Conservation (phyloP, 2,329 filamentous ascomycete genomes). For the Phialophora verrucosa region DNA sequence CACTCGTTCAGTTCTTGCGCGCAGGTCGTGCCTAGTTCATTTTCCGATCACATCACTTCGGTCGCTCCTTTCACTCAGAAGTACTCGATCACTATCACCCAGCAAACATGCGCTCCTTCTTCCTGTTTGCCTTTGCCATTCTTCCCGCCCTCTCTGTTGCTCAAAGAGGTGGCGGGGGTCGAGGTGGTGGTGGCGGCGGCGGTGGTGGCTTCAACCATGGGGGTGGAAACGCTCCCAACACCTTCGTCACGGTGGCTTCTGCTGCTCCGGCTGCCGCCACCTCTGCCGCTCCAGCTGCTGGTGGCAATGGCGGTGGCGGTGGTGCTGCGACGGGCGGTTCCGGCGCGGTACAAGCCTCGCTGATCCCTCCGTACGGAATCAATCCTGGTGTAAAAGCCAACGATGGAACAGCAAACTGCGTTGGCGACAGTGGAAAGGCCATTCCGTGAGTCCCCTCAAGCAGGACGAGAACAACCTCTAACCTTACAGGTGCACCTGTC, state of each 20-base stretch:
- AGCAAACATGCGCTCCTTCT: conserved; percentile 17
- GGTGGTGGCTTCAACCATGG: conserved; percentile 17
- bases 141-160: conserved; percentile 22
- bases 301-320: conserved; percentile 1
- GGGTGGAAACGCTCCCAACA: conserved; percentile 24
- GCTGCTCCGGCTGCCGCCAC: conserved; percentile 15
- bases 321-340: conserved; percentile 9
- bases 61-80: conserved; percentile 4
- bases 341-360: conserved; percentile 23
- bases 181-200: conserved; percentile 14
- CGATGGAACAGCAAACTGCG: conserved; percentile 36
- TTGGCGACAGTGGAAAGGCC: conserved; percentile 24
- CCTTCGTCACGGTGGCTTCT: conserved; percentile 28
- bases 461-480: conserved; percentile 1
- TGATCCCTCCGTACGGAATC: conserved; percentile 35
- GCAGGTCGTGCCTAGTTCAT: conserved; percentile 31
- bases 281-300: conserved; percentile 13
- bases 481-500: conserved; percentile 34
- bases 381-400: conserved; percentile 29
- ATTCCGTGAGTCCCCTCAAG: conserved; percentile 29
- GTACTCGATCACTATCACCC: conserved; percentile 14
- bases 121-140: conserved; percentile 14
- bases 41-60: background rate
- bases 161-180: conserved; percentile 20
- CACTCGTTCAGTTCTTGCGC: conserved; percentile 23